Evolutionary conservation across 2,329 filamentous ascomycete species (phyloP).

Genomic region (Cladosporium colombiae): DNA sequence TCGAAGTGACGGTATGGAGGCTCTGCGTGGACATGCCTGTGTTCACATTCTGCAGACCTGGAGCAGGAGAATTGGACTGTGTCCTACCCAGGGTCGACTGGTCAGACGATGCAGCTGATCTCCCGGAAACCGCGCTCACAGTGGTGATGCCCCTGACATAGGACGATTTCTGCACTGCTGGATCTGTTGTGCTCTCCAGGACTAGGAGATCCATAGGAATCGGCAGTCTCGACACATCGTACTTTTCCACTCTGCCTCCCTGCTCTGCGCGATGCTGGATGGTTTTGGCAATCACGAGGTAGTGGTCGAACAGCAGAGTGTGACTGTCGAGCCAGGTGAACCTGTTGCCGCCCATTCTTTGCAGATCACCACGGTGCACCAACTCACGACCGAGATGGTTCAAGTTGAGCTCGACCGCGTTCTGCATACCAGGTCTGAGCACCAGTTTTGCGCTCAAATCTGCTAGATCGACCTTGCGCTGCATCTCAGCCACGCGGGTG

Average conservation of each 20-base stretch:
- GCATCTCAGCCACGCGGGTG: constrained; percentile 85
- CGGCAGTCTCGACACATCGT: constrained; percentile 90
- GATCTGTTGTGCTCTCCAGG: constrained; percentile 88
- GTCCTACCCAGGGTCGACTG: constrained; percentile 53
- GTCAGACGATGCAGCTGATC: constrained; percentile 29
- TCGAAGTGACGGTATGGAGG: constrained; percentile 49
- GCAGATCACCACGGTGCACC: constrained; percentile 84
- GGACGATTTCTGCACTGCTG: constrained; percentile 78
- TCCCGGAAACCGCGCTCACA: constrained; percentile 58
- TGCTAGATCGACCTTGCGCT: constrained; percentile 83
- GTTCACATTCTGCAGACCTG: constrained; percentile 62
- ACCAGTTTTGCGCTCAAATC: constrained; percentile 83
- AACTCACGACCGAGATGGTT: constrained; percentile 92
- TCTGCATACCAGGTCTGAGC: constrained; percentile 82
- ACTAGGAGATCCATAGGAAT: constrained; percentile 97
- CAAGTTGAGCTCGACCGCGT: constrained; percentile 78
- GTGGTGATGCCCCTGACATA: constrained; percentile 70
- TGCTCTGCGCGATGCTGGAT: constrained; percentile 68
- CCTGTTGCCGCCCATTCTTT: constrained; percentile 82
- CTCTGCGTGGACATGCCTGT: constrained; percentile 63
- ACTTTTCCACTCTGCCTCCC: constrained; percentile 74
- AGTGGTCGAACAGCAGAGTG: constrained; percentile 93
- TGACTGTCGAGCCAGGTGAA: constrained; percentile 95
- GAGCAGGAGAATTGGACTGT: constrained; percentile 39
- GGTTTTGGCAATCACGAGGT: constrained; percentile 83